These are phyloP conservation scores for Jamesozyma hellenica DNA, from an alignment of 805 yeast species.

Conservation along the genomic window DNA sequence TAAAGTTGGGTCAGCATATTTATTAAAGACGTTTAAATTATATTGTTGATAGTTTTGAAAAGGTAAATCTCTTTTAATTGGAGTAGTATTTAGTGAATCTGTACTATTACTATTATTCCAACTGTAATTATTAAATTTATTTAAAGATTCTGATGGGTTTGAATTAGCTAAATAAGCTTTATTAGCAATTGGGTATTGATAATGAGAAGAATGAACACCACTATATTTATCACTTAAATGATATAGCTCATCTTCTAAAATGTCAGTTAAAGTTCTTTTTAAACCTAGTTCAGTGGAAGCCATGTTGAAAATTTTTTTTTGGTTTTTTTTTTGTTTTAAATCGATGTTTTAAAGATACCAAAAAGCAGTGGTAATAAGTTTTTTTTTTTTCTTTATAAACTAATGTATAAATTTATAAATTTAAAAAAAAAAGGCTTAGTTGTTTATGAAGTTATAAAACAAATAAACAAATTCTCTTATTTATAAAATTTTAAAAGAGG, in stretches of 20 bases:
- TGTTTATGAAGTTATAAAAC: no score
- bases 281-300: constrained; percentile 13
- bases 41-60: constrained; percentile 1
- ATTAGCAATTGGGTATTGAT: constrained; percentile 4
- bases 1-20: constrained; percentile 28
- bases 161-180: constrained; percentile 4
- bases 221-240: constrained; percentile 13
- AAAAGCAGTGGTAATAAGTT: no score
- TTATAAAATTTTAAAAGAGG: no score
- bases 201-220: constrained; percentile 3
- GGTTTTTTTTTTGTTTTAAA: neutral
- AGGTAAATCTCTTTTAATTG: neutral
- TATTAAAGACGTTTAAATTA: constrained; percentile 16
- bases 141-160: neutral
- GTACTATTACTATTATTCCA: neutral
- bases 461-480: no score
- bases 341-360: neutral
- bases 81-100: neutral
- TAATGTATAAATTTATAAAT: no score
- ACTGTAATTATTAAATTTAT: neutral
- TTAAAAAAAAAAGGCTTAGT: no score
- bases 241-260: constrained; percentile 27
- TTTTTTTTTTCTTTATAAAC: no score
- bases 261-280: constrained; percentile 28
- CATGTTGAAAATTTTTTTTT: constrained; percentile 4